Base-by-base conservation (phyloP, 306 rosid species). In the Cicer chorassanicum region DNA sequence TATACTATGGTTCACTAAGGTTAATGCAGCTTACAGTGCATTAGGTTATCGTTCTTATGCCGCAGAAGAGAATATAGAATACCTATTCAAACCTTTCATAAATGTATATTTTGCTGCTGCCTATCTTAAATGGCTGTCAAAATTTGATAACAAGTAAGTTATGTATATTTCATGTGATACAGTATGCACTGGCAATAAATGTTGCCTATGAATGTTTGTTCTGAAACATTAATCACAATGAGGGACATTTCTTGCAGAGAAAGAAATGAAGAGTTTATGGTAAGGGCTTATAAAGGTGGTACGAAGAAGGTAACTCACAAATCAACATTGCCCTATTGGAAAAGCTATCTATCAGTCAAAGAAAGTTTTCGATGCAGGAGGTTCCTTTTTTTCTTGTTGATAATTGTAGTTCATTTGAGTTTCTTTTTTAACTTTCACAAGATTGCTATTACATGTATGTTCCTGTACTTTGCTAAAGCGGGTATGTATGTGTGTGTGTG, bases 251-350 rank as follows among this genome's bases (percentile, higher is more conserved):
- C 63, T 69, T 87, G 68, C 88, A 93, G 98, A 77, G 82, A 82
- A 84, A 93, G 92, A 89, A 86, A 66, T 81, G 98, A 93, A 81
- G 98, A 93, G 81, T 93, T 84, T 80, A 83, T 91, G 16, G 80
- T 89, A 39, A 89, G 97, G 79, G 92, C 96, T 53, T 93, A 91
- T 73, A 93, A 77, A 83, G 91, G 92, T n/a, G 96, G 98, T 51
- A 79, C 89, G 10, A 88, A 88, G 71, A 91, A 88, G 89, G 92
- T 91, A 64, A 89, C 82, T 74, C 94, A 84, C 73, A 93, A 89
- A 87, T 84, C 96, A 76, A 91, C 98, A 44, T 70, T 91, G 80
- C 85, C 64, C 53, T 87, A 78, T 82, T 93, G 98, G 98, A 84
- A 86, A 78, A 80, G 82, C 12, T 93, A 93, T 79, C 84, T 89